Evolutionary conservation across 192 early-diverging fungal genomes (phyloP), one percentile per base, ranked within the genome.

Genomic region (Umbelopsis vinacea): DNA sequence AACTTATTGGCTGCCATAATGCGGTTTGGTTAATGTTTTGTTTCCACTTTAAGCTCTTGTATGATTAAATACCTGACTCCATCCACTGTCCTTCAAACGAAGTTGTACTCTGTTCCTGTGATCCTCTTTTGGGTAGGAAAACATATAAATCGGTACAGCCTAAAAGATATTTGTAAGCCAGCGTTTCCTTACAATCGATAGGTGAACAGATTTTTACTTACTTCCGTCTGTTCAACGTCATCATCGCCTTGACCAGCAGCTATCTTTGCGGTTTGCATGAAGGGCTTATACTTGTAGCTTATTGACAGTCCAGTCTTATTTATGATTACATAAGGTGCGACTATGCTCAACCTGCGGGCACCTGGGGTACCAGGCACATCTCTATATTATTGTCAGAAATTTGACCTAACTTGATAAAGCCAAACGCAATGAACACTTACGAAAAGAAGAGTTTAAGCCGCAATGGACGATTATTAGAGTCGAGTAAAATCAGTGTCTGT

Each of bases 51-150:
- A 54, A 0, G 11, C 14, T 14, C 11, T 26, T 26, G 12, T 26
- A 19, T 8, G 54, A 14, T 7, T 38, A 12, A 29, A 63, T 68
- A 78, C 76, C 46, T 79, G 76, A 37, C 93, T 94, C 90, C 89
- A 94, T 15, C 92, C 90, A 0, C 90, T 88, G 9, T 86, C 81
- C 9, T 66, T 67, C 15, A 89, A 77, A 24, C 86, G 84, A 17
- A 95, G 83, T 53, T 89, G 82, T 0, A 92, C 89, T 24, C 94
- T 78, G 75, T 92, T 95, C 33, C 85, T 74, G 26, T 88, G 83
- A 63, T 96, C 92, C 55, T 89, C 89, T 1, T 80, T 89, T 1
- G 89, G 87, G 74, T 92, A 96, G 17, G 93, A 93, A 70, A 93
- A 96, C 86, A 96, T 71, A 11, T 43, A 45, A 19, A 72, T 69